Percentiles rank a stretch among this genome's conserved stretches.
Conservation (phyloP, 176 grass and related monocot genomes). For the Carex kokanica region DNA sequence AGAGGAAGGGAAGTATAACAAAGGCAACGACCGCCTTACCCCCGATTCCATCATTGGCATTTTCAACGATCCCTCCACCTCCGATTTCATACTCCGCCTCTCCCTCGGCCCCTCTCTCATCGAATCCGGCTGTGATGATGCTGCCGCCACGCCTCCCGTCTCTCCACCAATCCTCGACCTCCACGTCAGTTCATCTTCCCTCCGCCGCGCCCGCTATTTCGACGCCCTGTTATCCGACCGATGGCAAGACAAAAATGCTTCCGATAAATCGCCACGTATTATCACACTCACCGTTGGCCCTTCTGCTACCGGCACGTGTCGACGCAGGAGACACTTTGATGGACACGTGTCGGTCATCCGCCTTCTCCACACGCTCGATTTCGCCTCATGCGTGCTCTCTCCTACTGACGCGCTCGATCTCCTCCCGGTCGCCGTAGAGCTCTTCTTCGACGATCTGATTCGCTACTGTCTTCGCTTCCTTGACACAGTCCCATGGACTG, state of each 20-base stretch:
- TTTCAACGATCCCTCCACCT: constrained; percentile 45
- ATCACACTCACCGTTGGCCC: constrained; percentile 6
- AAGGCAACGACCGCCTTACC: neutral
- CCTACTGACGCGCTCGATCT: constrained; percentile 49
- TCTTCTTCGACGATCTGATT: constrained; percentile 61
- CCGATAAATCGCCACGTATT: constrained; percentile 17
- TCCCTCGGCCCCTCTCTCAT: constrained; percentile 29
- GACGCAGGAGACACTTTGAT: constrained; percentile 36
- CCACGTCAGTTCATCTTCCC: constrained; percentile 41
- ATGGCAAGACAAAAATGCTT: constrained; percentile 7
- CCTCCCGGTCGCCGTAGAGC: constrained; percentile 50
- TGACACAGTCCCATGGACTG: constrained; percentile 61
- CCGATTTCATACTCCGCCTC: constrained; percentile 58
- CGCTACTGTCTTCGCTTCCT: constrained; percentile 57
- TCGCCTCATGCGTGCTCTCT: constrained; percentile 35
- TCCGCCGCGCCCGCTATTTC: constrained; percentile 61
- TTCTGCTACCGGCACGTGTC: neutral
- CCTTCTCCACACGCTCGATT: constrained; percentile 66
- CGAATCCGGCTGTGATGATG: neutral
- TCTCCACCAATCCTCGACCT: constrained; percentile 35
- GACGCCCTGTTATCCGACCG: constrained; percentile 44
- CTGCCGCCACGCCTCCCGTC: neutral
- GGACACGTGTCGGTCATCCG: constrained; percentile 45
- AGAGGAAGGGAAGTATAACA: neutral
- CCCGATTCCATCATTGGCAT: constrained; percentile 17